Evolutionary conservation across 2,329 filamentous ascomycete species (phyloP).

Genomic region (Aureobasidium sp.): DNA sequence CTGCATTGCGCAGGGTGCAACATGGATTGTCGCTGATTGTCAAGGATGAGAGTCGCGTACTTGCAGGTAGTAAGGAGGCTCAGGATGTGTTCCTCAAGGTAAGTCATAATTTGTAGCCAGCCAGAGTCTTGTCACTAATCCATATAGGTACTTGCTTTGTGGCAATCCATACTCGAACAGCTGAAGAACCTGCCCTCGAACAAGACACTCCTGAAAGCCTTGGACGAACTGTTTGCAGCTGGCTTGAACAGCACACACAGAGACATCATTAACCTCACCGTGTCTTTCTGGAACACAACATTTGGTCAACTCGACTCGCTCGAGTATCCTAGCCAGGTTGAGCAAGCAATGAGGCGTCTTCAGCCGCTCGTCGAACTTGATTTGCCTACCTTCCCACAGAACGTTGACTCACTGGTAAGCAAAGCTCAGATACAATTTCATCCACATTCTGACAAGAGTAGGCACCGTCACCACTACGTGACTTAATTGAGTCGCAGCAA

Average conservation of each 20-base stretch:
- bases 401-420: slow-evolving; percentile 30
- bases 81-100: slow-evolving; percentile 1
- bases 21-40: slow-evolving; percentile 56
- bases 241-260: slow-evolving; percentile 47
- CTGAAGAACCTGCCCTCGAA: slow-evolving; percentile 50
- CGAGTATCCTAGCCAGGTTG: slow-evolving; percentile 57
- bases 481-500: slow-evolving; percentile 2
- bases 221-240: slow-evolving; percentile 44
- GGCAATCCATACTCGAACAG: slow-evolving; percentile 40
- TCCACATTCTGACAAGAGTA: background rate
- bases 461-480: background rate
- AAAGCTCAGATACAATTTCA: background rate
- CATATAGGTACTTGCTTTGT: slow-evolving; percentile 29
- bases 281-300: slow-evolving; percentile 60
- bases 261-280: slow-evolving; percentile 42
- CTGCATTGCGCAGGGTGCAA: slow-evolving; percentile 53
- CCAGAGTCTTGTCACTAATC: background rate
- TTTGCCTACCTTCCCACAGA: slow-evolving; percentile 40
- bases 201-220: slow-evolving; percentile 44
- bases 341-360: slow-evolving; percentile 53
- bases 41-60: slow-evolving; percentile 40
- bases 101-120: background rate
- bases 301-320: slow-evolving; percentile 54
- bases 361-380: slow-evolving; percentile 46
- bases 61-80: slow-evolving; percentile 20